Base-by-base conservation (phyloP, 805 yeast species). In the Saccharomyces paradoxus region DNA sequence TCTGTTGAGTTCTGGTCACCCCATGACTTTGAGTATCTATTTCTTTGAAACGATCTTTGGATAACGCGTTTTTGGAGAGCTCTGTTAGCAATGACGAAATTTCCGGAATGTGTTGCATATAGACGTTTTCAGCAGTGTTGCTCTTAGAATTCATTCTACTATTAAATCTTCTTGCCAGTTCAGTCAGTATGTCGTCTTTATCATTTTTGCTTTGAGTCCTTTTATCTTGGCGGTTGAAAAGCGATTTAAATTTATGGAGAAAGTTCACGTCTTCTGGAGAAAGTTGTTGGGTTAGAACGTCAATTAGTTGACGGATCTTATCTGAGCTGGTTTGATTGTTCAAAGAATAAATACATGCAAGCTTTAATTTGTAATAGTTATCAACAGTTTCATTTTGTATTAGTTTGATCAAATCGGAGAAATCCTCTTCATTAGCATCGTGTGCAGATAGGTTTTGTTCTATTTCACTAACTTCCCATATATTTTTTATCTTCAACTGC, bases 51-150 rank as follows among this genome's bases (percentile, higher is more conserved):
- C 51, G 58, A 21, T 65, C 68, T 30, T 60, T 67, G 5, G 67
- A 53, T 6, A 74, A 57, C 54, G 71, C 70, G 24, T 73, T 74
- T 47, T 72, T 68, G 1, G 71, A 70, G 13, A 72, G 56, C 31
- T 69, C 73, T 10, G 69, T 65, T 48, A 74, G 50, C 3, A 74
- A 59, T 21, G 57, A 57, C 8, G 68, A 64, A 50, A 94, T 70
- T 53, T 88, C 75, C 7, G 99, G 96, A 48, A 81, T 76, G 65
- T 91, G 96, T 72, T 94, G 99, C 85, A 96, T 90, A 72, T 83
- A 94, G 4, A 92, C 81, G 63, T 87, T 87, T 54, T 83, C 86
- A 2, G 79, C 74, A 56, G 69, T 72, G 52, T 71, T 71, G 2
- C 65, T 64, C 37, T 47, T 50, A 5, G 60, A 54, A 46, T 61